phyloP scores from a whole-genome alignment of 1,284 basidiomycete species.

The Sanguinoderma infundibulare region DNA sequence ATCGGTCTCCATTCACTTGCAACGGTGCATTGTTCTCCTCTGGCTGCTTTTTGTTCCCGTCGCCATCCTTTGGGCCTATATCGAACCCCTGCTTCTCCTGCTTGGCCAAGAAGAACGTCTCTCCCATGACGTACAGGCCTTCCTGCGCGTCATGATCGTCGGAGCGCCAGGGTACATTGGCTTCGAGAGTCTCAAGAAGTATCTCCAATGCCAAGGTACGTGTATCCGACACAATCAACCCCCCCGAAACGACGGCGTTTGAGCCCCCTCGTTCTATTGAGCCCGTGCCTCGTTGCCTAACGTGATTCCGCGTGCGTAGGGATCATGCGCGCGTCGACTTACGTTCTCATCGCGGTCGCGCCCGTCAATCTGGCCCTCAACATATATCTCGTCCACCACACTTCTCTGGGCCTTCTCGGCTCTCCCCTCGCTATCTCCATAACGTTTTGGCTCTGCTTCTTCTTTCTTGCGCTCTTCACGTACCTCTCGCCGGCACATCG shows the following conservation, averaged over 20 bases:
- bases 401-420: conserved; percentile 63
- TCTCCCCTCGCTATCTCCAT: conserved; percentile 69
- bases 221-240: conserved; percentile 3
- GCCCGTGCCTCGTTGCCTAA: neutral
- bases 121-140: conserved; percentile 61
- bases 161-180: conserved; percentile 76
- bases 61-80: conserved; percentile 60
- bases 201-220: conserved; percentile 78
- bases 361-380: conserved; percentile 70
- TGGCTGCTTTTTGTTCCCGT: conserved; percentile 69
- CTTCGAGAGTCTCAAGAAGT: conserved; percentile 80
- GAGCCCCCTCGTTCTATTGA: neutral
- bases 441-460: conserved; percentile 72
- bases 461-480: conserved; percentile 53
- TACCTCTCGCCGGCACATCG: conserved; percentile 54
- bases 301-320: conserved; percentile 43
- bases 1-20: conserved; percentile 69
- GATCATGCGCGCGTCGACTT: conserved; percentile 74
- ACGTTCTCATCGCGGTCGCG: conserved; percentile 59
- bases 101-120: conserved; percentile 66
- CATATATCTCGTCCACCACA: conserved; percentile 62
- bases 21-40: conserved; percentile 66
- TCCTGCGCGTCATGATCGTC: conserved; percentile 63
- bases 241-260: neutral
- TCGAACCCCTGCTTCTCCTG: conserved; percentile 59